phyloP scores from a whole-genome alignment of 345 rosid genomes.

The Gossypium arboreum region DNA sequence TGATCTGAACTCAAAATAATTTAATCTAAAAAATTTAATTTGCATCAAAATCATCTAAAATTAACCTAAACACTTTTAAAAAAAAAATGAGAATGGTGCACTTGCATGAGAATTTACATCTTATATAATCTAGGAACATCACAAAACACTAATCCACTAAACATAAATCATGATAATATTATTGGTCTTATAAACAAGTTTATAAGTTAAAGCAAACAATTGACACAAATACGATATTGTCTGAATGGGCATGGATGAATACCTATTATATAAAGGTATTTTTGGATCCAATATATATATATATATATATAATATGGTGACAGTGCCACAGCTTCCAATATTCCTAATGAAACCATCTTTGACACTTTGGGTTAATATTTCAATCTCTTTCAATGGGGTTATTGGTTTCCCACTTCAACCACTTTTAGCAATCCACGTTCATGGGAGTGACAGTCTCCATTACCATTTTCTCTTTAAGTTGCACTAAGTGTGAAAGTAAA shows the following conservation, averaged over 20 bases:
- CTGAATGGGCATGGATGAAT: neutral
- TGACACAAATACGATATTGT: neutral
- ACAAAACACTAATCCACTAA: neutral
- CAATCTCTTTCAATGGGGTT: conserved; percentile 19
- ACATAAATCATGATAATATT: too few relatives aligned
- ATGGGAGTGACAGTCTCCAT: conserved; percentile 29
- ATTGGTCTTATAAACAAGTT: neutral
- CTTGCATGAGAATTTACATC: conserved; percentile 1
- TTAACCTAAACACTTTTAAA: too few relatives aligned
- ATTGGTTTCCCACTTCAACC: conserved; percentile 9
- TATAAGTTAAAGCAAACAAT: neutral
- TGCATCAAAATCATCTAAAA: too few relatives aligned
- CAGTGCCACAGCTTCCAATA: conserved; percentile 2
- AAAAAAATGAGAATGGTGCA: neutral
- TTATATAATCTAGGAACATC: neutral
- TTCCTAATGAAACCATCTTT: conserved; percentile 22
- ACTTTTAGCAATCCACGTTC: conserved; percentile 27
- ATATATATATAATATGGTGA: neutral
- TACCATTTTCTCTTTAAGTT: conserved; percentile 12
- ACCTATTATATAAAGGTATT: neutral
- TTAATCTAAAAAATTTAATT: too few relatives aligned
- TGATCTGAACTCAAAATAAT: too few relatives aligned
- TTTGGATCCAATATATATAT: neutral
- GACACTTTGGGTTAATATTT: neutral
- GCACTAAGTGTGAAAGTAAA: neutral